phyloP scores from a whole-genome alignment of 192 early-diverging fungal genomes.

The Piromyces sp. region DNA sequence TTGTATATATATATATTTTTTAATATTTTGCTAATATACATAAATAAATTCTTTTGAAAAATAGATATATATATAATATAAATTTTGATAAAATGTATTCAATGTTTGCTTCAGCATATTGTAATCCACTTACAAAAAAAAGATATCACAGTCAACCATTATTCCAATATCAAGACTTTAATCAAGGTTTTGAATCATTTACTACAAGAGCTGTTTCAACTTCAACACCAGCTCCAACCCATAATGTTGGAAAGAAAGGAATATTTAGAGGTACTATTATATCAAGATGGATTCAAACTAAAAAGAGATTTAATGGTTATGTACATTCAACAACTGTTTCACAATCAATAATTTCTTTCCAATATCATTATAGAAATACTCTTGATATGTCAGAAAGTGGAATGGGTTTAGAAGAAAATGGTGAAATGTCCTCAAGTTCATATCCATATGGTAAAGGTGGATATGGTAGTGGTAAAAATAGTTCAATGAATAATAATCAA shows the following conservation, averaged over 20 bases:
- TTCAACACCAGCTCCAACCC: too few species aligned
- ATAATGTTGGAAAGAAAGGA: neutral
- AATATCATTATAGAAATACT: neutral
- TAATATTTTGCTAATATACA: too few species aligned
- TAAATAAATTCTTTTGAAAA: too few species aligned
- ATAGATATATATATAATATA: neutral
- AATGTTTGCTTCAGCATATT: neutral
- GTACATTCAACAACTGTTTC: neutral
- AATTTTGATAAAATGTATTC: neutral
- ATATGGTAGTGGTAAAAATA: neutral
- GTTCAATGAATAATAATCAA: slow-evolving; percentile 5
- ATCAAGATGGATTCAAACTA: neutral
- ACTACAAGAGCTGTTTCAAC: neutral
- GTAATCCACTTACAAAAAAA: neutral
- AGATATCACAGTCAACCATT: neutral
- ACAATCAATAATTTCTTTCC: neutral
- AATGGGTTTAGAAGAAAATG: neutral
- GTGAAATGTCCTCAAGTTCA: neutral
- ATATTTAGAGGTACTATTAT: neutral
- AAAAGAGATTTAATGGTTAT: neutral
- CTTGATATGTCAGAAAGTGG: neutral
- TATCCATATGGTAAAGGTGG: neutral
- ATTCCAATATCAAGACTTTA: neutral
- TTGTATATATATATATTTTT: too few species aligned
- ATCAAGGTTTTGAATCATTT: neutral